Conservation (phyloP, 106 monocot species). For the Dendrobium nobile region DNA sequence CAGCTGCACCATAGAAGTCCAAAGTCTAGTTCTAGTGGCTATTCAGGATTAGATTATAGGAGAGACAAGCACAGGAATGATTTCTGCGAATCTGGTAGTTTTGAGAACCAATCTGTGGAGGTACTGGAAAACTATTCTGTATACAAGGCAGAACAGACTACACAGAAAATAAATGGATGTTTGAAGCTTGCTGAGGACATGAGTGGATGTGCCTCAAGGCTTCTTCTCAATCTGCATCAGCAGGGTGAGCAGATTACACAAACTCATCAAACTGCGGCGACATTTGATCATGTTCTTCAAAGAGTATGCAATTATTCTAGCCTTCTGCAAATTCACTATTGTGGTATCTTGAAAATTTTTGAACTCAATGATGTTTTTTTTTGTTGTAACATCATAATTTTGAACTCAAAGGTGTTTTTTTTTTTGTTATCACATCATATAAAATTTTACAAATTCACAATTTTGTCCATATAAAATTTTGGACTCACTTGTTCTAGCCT, state of each 20-base stretch:
- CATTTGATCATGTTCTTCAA: background rate
- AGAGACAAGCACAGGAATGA: background rate
- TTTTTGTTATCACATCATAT: no score
- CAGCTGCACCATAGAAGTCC: no score
- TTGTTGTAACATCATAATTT: no score
- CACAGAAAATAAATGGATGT: background rate
- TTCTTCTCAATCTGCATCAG: slow-evolving; percentile 4
- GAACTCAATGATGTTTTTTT: no score
- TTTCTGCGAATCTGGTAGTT: background rate
- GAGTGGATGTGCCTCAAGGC: background rate
- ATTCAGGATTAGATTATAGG: background rate
- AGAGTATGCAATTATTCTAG: background rate
- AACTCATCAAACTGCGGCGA: background rate
- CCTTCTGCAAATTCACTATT: no score
- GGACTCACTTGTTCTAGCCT: no score
- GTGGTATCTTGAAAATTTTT: no score
- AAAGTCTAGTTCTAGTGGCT: background rate
- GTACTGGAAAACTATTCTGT: slow-evolving; percentile 1
- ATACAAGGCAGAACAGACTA: background rate
- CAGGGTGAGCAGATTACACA: slow-evolving; percentile 8
- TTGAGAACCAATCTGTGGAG: background rate
- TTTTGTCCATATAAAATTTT: no score
- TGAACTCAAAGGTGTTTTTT: no score
- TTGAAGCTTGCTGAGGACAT: slow-evolving; percentile 10
- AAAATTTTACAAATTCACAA: no score